A percentile compares a stretch with the other conserved stretches of the same genome.
These are phyloP conservation scores for Alternaria brassicae DNA, from an alignment of 2,329 filamentous ascomycete genomes.

Conservation along the genomic window DNA sequence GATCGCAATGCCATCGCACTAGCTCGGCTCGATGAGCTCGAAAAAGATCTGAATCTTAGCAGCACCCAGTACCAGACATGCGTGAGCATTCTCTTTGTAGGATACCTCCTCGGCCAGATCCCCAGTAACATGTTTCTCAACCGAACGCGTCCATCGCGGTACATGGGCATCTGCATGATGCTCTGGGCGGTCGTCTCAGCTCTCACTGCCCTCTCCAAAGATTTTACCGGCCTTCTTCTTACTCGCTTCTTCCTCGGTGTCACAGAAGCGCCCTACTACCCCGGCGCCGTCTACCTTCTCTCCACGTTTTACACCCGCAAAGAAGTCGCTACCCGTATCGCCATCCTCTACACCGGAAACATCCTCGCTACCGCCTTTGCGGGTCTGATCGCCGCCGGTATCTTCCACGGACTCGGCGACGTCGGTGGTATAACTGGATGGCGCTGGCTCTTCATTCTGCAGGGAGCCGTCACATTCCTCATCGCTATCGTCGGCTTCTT, in stretches of 20 bases:
- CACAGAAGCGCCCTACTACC: constrained; percentile 51
- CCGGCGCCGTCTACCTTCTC: constrained; percentile 48
- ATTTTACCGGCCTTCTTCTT: constrained; percentile 54
- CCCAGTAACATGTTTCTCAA: constrained; percentile 50
- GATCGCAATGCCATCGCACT: constrained; percentile 71
- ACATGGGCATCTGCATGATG: constrained; percentile 46
- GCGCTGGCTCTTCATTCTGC: constrained; percentile 42
- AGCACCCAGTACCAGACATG: constrained; percentile 35
- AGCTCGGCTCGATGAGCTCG: constrained; percentile 67
- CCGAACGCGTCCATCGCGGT: constrained; percentile 36
- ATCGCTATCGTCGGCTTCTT: constrained; percentile 49
- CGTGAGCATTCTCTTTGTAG: constrained; percentile 34
- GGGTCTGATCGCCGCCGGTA: constrained; percentile 52
- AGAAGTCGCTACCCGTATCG: constrained; percentile 61
- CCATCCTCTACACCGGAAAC: constrained; percentile 51
- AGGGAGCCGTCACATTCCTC: constrained; percentile 41
- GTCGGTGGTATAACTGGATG: constrained; percentile 34
- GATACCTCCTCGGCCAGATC: constrained; percentile 48
- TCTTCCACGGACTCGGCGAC: constrained; percentile 37
- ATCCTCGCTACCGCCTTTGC: constrained; percentile 53
- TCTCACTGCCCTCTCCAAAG: constrained; percentile 52
- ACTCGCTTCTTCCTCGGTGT: constrained; percentile 55
- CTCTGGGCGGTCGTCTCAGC: constrained; percentile 54
- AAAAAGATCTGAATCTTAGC: constrained; percentile 59
- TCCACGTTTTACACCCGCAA: constrained; percentile 50